Base-by-base conservation (phyloP, 2,329 filamentous ascomycete genomes). In the Hypoxylon sp. region DNA sequence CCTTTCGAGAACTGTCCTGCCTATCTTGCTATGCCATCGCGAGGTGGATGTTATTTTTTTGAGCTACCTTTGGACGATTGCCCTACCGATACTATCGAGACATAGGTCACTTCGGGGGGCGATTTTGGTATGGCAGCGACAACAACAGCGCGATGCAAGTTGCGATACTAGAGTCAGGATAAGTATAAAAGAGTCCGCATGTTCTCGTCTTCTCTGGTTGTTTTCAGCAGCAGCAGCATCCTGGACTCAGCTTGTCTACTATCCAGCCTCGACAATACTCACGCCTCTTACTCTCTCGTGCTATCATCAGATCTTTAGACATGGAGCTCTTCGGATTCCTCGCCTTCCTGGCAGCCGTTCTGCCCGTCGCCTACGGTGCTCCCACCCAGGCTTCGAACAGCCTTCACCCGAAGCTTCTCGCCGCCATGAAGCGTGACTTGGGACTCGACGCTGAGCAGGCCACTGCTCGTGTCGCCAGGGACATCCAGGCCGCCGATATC, bases 371-470 rank as follows among this genome's bases (percentile, higher is more conserved):
- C 61, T 72, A 73, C 55, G 71, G 71, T 63, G 71, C 70, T 45
- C 71, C 71, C 46, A 65, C 70, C 16, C 60, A 67, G 38, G 50
- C 69, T 30, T 62, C 69, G 30, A 66, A 51, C 58, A 66, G 51
- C 57, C 69, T 74, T n/a, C 71, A 73, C 64, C 71, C 71, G 42
- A 59, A 71, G 63, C 70, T 73, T 57, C 64, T 74, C 40, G 70
- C 67, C 54, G 71, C 71, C 61, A 74, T 74, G 71, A 73, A 74
- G 70, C 71, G 71, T 57, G 71, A 74, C 64, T 59, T 74, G 41
- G 71, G 71, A 9, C 67, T 74, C 13, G 65, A 73, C 43, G 65
- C 71, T 38, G 65, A 67, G 57, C 66, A 71, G 60, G 71, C 71
- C 19, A 68, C 65, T 51, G 67, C 67, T 55, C 71, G 70, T 63